phyloP scores from a whole-genome alignment of 768 basidiomycete species.

The Suillus tomentosus region DNA sequence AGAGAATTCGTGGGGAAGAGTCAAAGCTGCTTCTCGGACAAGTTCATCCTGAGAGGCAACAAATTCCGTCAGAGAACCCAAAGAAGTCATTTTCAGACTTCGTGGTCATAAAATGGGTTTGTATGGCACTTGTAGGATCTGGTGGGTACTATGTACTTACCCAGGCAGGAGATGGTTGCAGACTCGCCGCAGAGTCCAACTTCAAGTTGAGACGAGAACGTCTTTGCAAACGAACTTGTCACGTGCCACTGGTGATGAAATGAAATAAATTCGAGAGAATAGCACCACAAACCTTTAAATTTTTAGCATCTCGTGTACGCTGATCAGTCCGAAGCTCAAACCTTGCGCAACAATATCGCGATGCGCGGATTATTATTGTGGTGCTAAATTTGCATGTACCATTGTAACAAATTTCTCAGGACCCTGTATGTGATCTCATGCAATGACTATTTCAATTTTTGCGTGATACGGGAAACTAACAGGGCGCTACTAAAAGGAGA shows the following conservation, averaged over 20 bases:
- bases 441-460: background rate
- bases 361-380: too few relatives aligned
- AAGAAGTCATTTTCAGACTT: slow-evolving; percentile 3
- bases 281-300: too few relatives aligned
- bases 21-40: slow-evolving; percentile 43
- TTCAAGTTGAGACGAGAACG: background rate
- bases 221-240: background rate
- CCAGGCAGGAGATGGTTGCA: background rate
- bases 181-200: background rate
- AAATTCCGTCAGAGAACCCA: slow-evolving; percentile 37
- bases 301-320: too few relatives aligned
- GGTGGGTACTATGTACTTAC: background rate
- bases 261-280: background rate
- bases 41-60: slow-evolving; percentile 32
- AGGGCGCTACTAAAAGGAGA: too few relatives aligned
- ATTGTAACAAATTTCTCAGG: too few relatives aligned
- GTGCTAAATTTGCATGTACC: too few relatives aligned
- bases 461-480: background rate
- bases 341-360: too few relatives aligned
- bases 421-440: too few relatives aligned
- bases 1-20: slow-evolving; percentile 62
- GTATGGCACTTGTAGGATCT: background rate
- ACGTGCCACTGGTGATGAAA: background rate
- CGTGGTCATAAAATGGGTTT: background rate
- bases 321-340: background rate